Base-by-base conservation (phyloP, 1,284 basidiomycete species). In the Cutaneotrichosporon curvatum region DNA sequence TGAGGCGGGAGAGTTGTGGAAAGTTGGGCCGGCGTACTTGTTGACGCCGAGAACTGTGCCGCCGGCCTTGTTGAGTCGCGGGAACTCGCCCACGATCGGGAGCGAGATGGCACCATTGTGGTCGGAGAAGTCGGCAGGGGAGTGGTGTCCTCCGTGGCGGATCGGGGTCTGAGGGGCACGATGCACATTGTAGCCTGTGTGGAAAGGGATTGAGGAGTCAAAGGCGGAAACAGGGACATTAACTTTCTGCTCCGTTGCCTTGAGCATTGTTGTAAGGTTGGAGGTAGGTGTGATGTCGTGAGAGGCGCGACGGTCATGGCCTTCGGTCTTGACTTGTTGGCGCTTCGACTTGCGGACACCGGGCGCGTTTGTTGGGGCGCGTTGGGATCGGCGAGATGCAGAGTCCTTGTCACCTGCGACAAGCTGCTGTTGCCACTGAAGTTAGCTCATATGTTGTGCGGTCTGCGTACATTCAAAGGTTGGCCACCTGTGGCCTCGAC, bases 11-110 rank as follows among this genome's bases (percentile, higher is more conserved):
- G 67, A 67, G 51, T 69, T 69, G 53, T 71, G 69, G 53, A 70
- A 69, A 4, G 63, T 67, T 36, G 67, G 65, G 15, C 68, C 68
- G 9, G 69, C 69, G 48, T 71, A 71, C 45, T 64, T 65, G 33
- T 46, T 25, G 18, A 51, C 56, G 20, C 47, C 51, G 28, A 44
- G 20, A 35, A n/a, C 16, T 28, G 19, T 20, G 37, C 37, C 37
- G 25, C 42, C 33, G 16, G 48, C 45, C 43, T 47, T 45, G 43
- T 56, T 55, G 33, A 67, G 40, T n/a, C 67, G 55, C 1, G 67
- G 67, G 50, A 67, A 67, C 14, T 64, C 61, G 22, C 65, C 64
- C 3, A 53, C 43, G 15, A 64, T 48, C 9, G 53, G 50, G 12
- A 51, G 48, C 14, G 43, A 33, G 4, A 54, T 50, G 9, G 39